These are phyloP conservation scores for Fraxinus quadrangulata DNA, from an alignment of 257 asterid species.

Conservation along the genomic window DNA sequence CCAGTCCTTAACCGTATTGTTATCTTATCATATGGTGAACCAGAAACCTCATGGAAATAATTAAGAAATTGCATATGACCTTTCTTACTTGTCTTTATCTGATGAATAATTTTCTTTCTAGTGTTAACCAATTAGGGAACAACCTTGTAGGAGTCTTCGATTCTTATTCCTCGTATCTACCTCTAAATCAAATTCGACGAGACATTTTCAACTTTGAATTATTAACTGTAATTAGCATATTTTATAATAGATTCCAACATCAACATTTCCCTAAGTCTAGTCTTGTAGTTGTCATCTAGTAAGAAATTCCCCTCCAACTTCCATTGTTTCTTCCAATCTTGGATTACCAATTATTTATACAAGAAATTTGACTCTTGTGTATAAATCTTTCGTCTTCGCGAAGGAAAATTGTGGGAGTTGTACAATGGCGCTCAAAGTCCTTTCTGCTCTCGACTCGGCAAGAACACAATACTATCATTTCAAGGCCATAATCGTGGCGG, in stretches of 20 bases:
- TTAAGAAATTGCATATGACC: neutral
- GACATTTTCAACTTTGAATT: neutral
- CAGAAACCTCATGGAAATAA: neutral
- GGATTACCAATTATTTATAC: neutral
- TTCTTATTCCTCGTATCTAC: neutral
- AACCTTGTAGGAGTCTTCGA: neutral
- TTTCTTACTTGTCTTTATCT: neutral
- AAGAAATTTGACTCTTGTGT: neutral
- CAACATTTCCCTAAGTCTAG: neutral
- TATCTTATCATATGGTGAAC: neutral
- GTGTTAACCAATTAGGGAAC: neutral
- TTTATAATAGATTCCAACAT: neutral
- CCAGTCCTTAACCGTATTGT: neutral
- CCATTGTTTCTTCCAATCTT: neutral
- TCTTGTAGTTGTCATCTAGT: neutral
- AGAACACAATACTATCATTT: conserved; percentile 55
- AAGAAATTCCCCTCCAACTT: neutral
- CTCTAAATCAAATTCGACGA: neutral
- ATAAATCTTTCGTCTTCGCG: neutral
- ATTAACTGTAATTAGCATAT: neutral
- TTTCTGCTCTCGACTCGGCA: conserved; percentile 57
- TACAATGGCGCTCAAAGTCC: conserved; percentile 52
- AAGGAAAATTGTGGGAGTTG: neutral
- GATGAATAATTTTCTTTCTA: neutral
- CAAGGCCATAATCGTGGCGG: conserved; percentile 58